Conservation (phyloP, 495 filamentous ascomycete genomes). For the Friedmanniomyces endolithicus region DNA sequence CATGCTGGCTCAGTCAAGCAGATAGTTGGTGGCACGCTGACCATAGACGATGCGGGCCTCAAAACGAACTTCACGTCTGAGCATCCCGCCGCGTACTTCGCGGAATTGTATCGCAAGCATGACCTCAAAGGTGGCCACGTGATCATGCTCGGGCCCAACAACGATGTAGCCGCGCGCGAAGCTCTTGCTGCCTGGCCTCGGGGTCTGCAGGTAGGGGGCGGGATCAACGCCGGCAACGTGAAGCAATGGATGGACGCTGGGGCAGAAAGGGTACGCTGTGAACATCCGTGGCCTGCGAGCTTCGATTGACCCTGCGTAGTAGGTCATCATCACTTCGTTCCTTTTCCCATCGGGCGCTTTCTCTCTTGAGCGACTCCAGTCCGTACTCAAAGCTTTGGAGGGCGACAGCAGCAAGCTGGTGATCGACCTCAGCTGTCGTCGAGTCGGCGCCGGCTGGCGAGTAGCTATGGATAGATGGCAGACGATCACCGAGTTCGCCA, state of each 20-base stretch:
- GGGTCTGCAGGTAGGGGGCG: slow-evolving; percentile 77
- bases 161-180: slow-evolving; percentile 65
- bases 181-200: slow-evolving; percentile 64
- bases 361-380: slow-evolving; percentile 56
- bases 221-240: slow-evolving; percentile 77
- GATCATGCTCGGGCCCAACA: slow-evolving; percentile 86
- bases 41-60: slow-evolving; percentile 46
- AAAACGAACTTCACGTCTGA: slow-evolving; percentile 85
- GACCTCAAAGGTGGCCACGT: slow-evolving; percentile 72
- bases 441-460: slow-evolving; percentile 62
- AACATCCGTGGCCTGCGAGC: neutral
- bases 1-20: slow-evolving; percentile 95
- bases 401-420: slow-evolving; percentile 72
- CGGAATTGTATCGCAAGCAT: slow-evolving; percentile 62
- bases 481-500: slow-evolving; percentile 88
- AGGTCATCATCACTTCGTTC: slow-evolving; percentile 83
- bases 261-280: slow-evolving; percentile 57
- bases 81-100: slow-evolving; percentile 67
- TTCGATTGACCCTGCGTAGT: slow-evolving; percentile 24
- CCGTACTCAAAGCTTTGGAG: slow-evolving; percentile 55
- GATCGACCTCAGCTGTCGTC: slow-evolving; percentile 83
- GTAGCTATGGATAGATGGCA: slow-evolving; percentile 99
- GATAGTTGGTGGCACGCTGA: slow-evolving; percentile 86
- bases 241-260: slow-evolving; percentile 72
- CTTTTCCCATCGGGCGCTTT: slow-evolving; percentile 79